phyloP scores from a whole-genome alignment of 1,139 yeast genomes.

The Eremothecium gossypii region DNA sequence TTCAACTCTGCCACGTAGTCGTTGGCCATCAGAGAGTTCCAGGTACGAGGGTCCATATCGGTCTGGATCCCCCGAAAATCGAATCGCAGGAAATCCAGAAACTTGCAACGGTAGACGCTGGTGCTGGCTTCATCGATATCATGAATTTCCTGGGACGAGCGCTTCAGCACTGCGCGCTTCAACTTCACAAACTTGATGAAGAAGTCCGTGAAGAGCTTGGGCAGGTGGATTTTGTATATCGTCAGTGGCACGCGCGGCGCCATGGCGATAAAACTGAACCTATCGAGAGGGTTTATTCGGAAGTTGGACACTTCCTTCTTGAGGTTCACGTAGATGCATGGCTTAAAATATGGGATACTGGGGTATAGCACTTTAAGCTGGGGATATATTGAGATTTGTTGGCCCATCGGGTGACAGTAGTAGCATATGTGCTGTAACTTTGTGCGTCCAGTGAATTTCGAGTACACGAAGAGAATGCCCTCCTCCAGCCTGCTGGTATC shows the following conservation, averaged over 20 bases:
- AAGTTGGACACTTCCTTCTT: slow-evolving; percentile 18
- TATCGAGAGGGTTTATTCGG: slow-evolving; percentile 24
- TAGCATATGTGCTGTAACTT: slow-evolving; percentile 18
- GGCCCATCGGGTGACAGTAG: slow-evolving; percentile 19
- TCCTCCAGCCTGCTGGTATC: slow-evolving; percentile 12
- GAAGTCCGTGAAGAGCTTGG: slow-evolving; percentile 17
- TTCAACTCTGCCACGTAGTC: slow-evolving; percentile 16
- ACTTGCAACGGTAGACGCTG: slow-evolving; percentile 3
- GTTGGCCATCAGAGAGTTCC: slow-evolving; percentile 7
- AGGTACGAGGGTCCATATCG: slow-evolving; percentile 6
- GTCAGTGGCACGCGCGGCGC: slow-evolving; percentile 17
- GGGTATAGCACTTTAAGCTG: slow-evolving; percentile 10
- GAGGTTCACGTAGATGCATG: slow-evolving; percentile 18
- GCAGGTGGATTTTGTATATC: slow-evolving; percentile 20
- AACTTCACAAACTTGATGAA: slow-evolving; percentile 9
- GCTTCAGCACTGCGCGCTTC: slow-evolving; percentile 4
- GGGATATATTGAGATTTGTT: slow-evolving; percentile 8
- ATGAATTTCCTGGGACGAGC: slow-evolving; percentile 3
- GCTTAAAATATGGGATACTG: slow-evolving; percentile 11
- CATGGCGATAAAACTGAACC: slow-evolving; percentile 19
- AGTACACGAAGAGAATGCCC: slow-evolving; percentile 11
- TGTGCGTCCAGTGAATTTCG: slow-evolving; percentile 14
- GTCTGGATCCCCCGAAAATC: slow-evolving; percentile 4
- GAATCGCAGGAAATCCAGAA: slow-evolving; percentile 5
- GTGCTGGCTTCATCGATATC: slow-evolving; percentile 8